Evolutionary conservation across 2,329 filamentous ascomycete genomes (phyloP), one percentile per base, ranked within the genome.

Genomic region (Pseudocercospora pini-densiflorae): DNA sequence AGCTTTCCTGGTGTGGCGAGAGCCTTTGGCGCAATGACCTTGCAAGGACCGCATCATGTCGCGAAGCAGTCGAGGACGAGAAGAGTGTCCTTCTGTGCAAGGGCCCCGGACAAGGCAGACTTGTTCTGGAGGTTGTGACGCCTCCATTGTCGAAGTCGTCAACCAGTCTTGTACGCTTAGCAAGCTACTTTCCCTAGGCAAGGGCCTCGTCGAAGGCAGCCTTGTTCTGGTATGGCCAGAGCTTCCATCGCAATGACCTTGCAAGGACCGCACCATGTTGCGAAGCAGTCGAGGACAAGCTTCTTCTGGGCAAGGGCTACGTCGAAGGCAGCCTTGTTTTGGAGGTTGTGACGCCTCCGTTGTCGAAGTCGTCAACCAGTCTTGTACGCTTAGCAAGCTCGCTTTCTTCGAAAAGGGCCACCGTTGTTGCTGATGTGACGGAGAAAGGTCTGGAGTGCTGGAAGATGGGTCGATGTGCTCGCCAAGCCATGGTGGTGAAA

Each of bases 41-140:
- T 97, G 90, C 94, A 98, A 67, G 94, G 94, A 67, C 93, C 93
- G 84, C 94, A 97, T 94, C 94, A 97, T 69, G 84, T 88, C 64
- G 94, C 94, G 80, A 91, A 93, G 83, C 89, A 93, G 84, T 98
- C 94, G 76, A 49, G 45, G 45, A 23, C n/a, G 9, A 49, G 45
- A 49, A 49, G 45, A 19, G 45, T 21, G 16, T 10, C 45, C 45
- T 21, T 23, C 7, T 23, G 45, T 62, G 82, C 77, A 66, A 90
- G 73, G 64, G 86, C 85, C 31, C 79, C 75, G 63, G 87, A 78
- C 79, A 88, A 93, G 29, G 89, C 87, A 23, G 81, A 76, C 77
- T 85, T 86, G 71, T 88, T 92, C 63, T 69, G 61, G 63, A 85
- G 77, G 78, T 85, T 84, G 79, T 85, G 83, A 85, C 83, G 69